Conservation (phyloP, 1,284 basidiomycete species). For the Cutaneotrichosporon mucoides region DNA sequence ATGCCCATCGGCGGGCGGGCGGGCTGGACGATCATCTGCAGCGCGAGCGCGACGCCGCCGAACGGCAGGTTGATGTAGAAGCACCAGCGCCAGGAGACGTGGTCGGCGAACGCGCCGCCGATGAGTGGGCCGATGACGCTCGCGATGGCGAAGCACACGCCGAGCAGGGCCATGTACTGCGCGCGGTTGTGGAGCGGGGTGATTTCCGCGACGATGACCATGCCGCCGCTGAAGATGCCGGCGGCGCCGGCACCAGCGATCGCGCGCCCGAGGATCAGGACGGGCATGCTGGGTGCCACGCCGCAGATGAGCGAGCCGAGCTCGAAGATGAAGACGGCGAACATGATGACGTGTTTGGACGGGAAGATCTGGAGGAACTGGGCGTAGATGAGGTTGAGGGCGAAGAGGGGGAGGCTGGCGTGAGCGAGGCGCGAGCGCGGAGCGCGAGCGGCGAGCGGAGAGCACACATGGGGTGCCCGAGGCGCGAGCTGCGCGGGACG, state of each 20-base stretch:
- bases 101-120: constrained; percentile 51
- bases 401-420: constrained; percentile 44
- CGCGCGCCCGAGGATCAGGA: constrained; percentile 54
- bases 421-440: background rate
- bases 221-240: constrained; percentile 51
- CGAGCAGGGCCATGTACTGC: constrained; percentile 36
- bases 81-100: constrained; percentile 46
- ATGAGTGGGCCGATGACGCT: constrained; percentile 50
- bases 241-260: constrained; percentile 54
- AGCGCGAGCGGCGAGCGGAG: too few species aligned
- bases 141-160: constrained; percentile 46
- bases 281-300: constrained; percentile 50
- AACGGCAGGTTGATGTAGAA: constrained; percentile 48
- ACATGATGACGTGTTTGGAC: constrained; percentile 49
- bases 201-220: constrained; percentile 46
- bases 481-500: too few species aligned
- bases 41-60: constrained; percentile 40
- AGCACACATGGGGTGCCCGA: too few species aligned
- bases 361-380: constrained; percentile 49
- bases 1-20: constrained; percentile 38
- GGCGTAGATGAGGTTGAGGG: constrained; percentile 48
- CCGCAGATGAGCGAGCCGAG: constrained; percentile 56
- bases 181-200: constrained; percentile 40
- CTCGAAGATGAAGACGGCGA: constrained; percentile 53
- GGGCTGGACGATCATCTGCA: constrained; percentile 32